Evolutionary conservation across 495 filamentous ascomycete species (phyloP), one percentile per base, ranked within the genome.

Genomic region (Xylaria sp.): DNA sequence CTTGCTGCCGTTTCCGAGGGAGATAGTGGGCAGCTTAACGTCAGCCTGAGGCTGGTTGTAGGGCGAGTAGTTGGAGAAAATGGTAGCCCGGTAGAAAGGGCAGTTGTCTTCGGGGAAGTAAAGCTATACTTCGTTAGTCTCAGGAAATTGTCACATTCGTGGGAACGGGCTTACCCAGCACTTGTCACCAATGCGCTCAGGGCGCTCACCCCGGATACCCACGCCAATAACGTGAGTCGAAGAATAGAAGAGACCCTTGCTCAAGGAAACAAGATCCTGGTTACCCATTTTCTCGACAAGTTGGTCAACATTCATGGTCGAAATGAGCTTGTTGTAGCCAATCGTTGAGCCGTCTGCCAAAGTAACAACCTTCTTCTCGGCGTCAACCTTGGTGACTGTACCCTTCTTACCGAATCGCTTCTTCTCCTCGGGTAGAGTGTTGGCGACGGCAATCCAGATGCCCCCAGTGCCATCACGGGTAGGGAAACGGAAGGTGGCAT

Each of bases 21-120:
- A 92, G 69, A 92, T 84, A 17, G 96, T 98, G 55, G 94, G 88
- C 48, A 99, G 91, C 86, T 97, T 96, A 77, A 88, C 90, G 68
- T 90, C 90, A 55, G 88, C 85, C 65, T 90, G 84, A 24, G 96
- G 96, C 84, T 98, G 96, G 86, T 99, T 99, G 89, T 97, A 89
- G 70, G 95, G 96, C 21, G 97, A 98, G 88, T 99, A 99, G 90
- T 99, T 99, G 84, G 96, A 98, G 90, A 99, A 99, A 85, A 99
- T 98, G 72, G 96, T 99, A 78, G 96, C 96, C 77, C 96, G 94
- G 88, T 99, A 99, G 90, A 99, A 99, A 79, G 94, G 94, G 88
- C 95, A 97, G 89, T 99, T 90, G 82, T 97, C 91, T 81, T 99
- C 97, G 73, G 96, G 96, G 91, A 98, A 99, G 90, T 99, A 99